Conservation (phyloP, 495 filamentous ascomycete genomes). For the Aspergillus nanangensis region DNA sequence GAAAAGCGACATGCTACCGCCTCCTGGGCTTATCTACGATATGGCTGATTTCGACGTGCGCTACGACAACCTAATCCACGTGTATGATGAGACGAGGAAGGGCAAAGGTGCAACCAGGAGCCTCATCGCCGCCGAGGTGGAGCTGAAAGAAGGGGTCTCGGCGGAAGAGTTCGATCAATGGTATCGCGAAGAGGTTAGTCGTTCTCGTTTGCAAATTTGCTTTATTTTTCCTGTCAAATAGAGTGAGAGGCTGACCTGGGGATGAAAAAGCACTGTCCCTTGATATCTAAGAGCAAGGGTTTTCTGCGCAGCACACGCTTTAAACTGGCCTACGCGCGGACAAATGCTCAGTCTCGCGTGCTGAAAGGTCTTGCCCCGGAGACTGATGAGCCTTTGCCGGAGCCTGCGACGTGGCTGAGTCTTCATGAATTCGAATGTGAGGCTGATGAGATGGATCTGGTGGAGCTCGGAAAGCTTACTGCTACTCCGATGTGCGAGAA, state of each 20-base stretch:
- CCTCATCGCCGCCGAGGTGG: neutral
- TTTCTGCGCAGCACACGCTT: neutral
- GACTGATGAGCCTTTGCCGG: neutral
- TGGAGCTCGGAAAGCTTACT: neutral
- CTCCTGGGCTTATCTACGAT: neutral
- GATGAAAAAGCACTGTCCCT: neutral
- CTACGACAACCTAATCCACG: neutral
- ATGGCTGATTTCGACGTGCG: neutral
- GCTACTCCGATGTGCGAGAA: neutral
- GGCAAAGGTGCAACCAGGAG: neutral
- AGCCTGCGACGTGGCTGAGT: neutral
- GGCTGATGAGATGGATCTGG: neutral
- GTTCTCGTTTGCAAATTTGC: neutral
- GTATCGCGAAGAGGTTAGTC: neutral
- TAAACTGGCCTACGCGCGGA: neutral
- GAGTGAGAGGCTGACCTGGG: too few species aligned
- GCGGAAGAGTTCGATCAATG: neutral
- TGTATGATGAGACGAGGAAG: neutral
- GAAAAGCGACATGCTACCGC: neutral
- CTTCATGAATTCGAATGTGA: neutral
- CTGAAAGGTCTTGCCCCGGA: neutral
- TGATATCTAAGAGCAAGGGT: neutral
- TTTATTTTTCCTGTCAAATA: neutral
- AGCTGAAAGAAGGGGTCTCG: neutral
- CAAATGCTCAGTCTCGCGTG: neutral